Conservation (phyloP, 805 yeast genomes). For the Hanseniaspora jakobsenii region DNA sequence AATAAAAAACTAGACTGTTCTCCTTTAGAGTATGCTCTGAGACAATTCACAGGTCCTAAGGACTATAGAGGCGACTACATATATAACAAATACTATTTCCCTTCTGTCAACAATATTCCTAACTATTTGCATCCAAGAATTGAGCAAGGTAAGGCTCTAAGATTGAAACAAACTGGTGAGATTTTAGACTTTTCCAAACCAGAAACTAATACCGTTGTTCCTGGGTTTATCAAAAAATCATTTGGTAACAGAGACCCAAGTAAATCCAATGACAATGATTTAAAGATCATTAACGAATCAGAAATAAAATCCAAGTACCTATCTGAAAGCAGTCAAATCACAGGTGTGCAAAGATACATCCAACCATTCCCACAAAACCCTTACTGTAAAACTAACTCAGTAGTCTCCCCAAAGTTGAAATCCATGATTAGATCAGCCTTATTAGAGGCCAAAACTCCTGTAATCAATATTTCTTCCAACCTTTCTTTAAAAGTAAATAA, state of each 20-base stretch:
- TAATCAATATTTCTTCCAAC: conserved; percentile 65
- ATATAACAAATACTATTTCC: conserved; percentile 59
- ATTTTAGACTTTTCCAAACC: conserved; percentile 22
- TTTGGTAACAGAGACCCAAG: too few relatives aligned
- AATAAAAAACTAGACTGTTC: conserved; percentile 36
- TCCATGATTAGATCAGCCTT: conserved; percentile 46
- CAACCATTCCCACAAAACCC: conserved; percentile 77
- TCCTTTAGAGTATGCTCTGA: conserved; percentile 50
- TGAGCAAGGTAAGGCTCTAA: conserved; percentile 33
- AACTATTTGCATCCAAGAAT: conserved; percentile 53
- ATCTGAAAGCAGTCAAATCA: conserved; percentile 16
- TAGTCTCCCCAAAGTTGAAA: conserved; percentile 49
- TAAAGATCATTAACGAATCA: conserved; percentile 14
- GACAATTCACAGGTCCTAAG: conserved; percentile 68
- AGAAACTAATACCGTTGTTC: conserved; percentile 11
- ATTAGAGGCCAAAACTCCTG: conserved; percentile 39
- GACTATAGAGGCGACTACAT: conserved; percentile 74
- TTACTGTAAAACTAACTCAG: conserved; percentile 53
- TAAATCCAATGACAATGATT: neutral
- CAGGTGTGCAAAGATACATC: conserved; percentile 26
- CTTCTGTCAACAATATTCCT: conserved; percentile 57
- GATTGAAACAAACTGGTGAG: conserved; percentile 28
- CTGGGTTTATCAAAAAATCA: conserved; percentile 3
- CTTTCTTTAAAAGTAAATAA: conserved; percentile 75
- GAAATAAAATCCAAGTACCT: conserved; percentile 15